These are phyloP conservation scores for Oryza australiensis DNA, from an alignment of 176 grass and related monocot species.

Conservation along the genomic window DNA sequence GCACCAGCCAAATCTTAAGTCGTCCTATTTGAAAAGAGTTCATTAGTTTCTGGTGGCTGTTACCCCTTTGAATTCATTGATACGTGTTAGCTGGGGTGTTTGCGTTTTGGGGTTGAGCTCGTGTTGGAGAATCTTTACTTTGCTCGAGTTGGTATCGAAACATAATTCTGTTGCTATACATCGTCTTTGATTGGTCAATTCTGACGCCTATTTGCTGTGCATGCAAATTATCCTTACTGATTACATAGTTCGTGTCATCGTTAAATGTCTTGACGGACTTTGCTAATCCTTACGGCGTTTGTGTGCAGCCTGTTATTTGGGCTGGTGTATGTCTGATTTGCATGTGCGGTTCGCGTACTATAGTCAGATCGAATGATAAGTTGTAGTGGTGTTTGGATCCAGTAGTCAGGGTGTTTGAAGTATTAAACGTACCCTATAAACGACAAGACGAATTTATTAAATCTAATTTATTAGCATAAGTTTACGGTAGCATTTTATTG, in stretches of 20 bases:
- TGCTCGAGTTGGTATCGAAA: constrained; percentile 24
- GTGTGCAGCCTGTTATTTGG: neutral
- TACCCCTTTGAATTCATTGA: constrained; percentile 14
- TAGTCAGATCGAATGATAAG: no score
- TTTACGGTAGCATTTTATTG: no score
- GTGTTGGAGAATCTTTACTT: constrained; percentile 23
- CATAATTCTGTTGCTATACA: constrained; percentile 24
- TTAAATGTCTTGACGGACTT: neutral
- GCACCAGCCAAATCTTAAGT: constrained; percentile 37
- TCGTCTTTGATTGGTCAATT: neutral
- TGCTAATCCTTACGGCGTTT: neutral
- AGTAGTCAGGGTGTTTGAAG: no score
- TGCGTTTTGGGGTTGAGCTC: constrained; percentile 31
- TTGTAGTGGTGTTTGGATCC: no score
- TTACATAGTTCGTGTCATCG: no score
- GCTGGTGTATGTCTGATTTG: neutral
- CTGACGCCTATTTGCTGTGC: neutral
- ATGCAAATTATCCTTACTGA: neutral
- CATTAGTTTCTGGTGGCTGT: constrained; percentile 31
- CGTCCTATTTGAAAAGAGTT: constrained; percentile 26
- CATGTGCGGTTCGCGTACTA: neutral
- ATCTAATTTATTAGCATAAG: no score
- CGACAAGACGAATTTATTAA: no score
- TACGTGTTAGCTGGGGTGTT: constrained; percentile 25
- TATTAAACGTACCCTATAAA: no score